Conservation (phyloP, 2,329 filamentous ascomycete genomes). For the Xylaria sp. region DNA sequence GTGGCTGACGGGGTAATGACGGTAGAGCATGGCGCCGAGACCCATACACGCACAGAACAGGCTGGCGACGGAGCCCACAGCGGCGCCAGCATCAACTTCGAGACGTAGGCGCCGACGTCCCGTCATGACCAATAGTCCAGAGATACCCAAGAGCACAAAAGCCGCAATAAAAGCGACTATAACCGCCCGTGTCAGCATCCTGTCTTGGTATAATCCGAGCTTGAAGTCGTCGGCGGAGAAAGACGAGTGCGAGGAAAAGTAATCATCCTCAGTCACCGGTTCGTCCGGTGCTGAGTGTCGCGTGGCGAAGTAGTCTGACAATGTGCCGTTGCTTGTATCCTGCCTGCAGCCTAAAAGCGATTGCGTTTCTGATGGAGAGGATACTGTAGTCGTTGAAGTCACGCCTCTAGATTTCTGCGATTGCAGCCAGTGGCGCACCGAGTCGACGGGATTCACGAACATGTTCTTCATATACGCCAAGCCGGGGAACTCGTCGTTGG, state of each 20-base stretch:
- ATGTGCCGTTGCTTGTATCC: constrained; percentile 1
- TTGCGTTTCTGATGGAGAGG: constrained; percentile 33
- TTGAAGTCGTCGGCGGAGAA: constrained; percentile 58
- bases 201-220: constrained; percentile 57
- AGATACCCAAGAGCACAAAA: constrained; percentile 67
- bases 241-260: constrained; percentile 36
- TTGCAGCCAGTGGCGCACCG: constrained; percentile 57
- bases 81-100: constrained; percentile 76
- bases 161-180: constrained; percentile 63
- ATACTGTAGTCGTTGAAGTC: background rate
- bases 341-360: constrained; percentile 34
- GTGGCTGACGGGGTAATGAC: constrained; percentile 49
- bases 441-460: constrained; percentile 56
- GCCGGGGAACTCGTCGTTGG: constrained; percentile 64
- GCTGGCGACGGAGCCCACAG: constrained; percentile 71
- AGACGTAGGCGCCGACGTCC: constrained; percentile 69
- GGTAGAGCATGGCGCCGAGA: constrained; percentile 63
- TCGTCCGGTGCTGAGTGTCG: constrained; percentile 32
- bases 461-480: constrained; percentile 63
- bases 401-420: constrained; percentile 16
- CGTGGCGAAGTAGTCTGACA: constrained; percentile 38
- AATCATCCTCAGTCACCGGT: constrained; percentile 48
- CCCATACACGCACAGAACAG: constrained; percentile 67
- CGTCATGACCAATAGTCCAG: constrained; percentile 69
- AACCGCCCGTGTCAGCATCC: constrained; percentile 60